Base-by-base conservation (phyloP, 2,329 filamentous ascomycete genomes). In the Fusarium caatingaense region DNA sequence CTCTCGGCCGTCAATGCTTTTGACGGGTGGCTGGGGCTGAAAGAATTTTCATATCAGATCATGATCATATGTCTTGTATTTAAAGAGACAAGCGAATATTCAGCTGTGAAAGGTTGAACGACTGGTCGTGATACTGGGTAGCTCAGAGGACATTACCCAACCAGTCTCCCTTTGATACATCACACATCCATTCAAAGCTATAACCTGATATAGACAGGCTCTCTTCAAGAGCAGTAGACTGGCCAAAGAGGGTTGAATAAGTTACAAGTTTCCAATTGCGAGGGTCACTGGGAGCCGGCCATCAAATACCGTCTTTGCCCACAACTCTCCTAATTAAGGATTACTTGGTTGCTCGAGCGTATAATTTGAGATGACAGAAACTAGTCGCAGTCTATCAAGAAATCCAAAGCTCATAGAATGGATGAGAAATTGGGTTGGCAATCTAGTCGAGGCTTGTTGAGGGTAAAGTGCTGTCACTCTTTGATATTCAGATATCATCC, bases 311-410 rank as follows among this genome's bases (percentile, higher is more conserved):
- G 18, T 4, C 6, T n/a, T 37, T n/a, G 7, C 10, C 2, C 3
- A n/a, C 6, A 4, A 37, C 34, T 4, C 10, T 12, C 34, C 3
- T 2, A n/a, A 10, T n/a, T n/a, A 37, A 7, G 18, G 0, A 37
- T 37, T 11, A 37, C 10, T 37, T n/a, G 34, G 6, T 7, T 37
- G 18, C 34, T n/a, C 18, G 6, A 8, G 1, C 1, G 34, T 12
- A 37, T n/a, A 37, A 37, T 10, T 9, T 37, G 3, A 37, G 34
- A 37, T 37, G 18, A 4, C 3, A n/a, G 3, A 6, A 37, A 1
- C 6, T 1, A 12, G 7, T 37, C 18, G 12, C 2, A 1, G 1
- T n/a, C 3, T 37, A n/a, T 7, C 3, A 37, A 12, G 18, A n/a
- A 12, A 37, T 6, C 18, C 7, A 37, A 37, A n/a, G 3, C 10